Base-by-base conservation (phyloP, 495 filamentous ascomycete species). In the Lasiosphaeriaceae sp. region DNA sequence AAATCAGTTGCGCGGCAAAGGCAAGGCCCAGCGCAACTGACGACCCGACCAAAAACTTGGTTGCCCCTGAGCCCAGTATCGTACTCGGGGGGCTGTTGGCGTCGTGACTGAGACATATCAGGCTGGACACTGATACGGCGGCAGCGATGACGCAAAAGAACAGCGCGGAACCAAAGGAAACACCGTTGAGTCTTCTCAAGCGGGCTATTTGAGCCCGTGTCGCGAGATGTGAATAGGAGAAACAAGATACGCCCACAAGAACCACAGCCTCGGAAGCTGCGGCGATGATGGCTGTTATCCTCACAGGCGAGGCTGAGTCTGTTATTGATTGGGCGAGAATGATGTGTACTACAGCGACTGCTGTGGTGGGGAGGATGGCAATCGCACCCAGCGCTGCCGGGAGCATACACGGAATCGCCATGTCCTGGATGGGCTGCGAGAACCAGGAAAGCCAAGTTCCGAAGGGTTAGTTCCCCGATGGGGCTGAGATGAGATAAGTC, bases 21-120 rank as follows among this genome's bases (percentile, higher is more conserved):
- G 76, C 63, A 45, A 72, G 34, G n/a, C 71, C 73, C 41, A 80
- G 67, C 14, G 68, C 65, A 6, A 75, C 60, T 16, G 73, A 67
- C 11, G 72, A 62, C 29, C 72, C 77, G 20, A 75, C 55, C 43
- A 77, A 44, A 24, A 76, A 68, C 34, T 61, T 64, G 31, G 49
- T 52, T 16, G 58, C 61, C 17, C 58, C 62, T 11, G 65, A 57
- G 12, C 69, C 69, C 26, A 73, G 35, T 11, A 76, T 66, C n/a
- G 59, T 67, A 26, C 60, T 63, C 5, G 63, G 63, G 0, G 66
- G 54, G 24, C 70, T 59, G 12, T 34, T 44, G 4, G 56, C 56
- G 6, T 66, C 58, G 46, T 66, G 68, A 50, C 67, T 65, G 29
- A 77, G 63, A 49, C 68, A 65, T 8, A 75, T 63, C 48, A 79